A percentile compares a stretch with the other conserved stretches of the same genome.
phyloP scores from a whole-genome alignment of 345 rosid genomes.

The Arabidopsis arenosa region DNA sequence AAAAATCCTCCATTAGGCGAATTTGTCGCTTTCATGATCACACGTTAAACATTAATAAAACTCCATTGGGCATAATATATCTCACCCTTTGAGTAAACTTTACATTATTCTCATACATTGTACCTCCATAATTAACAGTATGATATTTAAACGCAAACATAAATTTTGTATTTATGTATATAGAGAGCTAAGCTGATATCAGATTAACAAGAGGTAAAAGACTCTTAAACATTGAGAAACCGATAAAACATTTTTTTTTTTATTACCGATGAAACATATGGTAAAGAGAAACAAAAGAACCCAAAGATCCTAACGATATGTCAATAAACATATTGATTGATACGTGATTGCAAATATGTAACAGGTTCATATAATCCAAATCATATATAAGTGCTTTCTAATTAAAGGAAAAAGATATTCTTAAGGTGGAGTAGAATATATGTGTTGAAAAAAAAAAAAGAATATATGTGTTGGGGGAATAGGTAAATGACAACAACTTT shows the following conservation, averaged over 20 bases:
- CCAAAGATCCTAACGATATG: not conserved
- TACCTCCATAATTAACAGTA: not conserved
- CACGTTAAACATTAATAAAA: not conserved
- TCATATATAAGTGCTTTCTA: not conserved
- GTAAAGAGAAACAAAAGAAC: not conserved
- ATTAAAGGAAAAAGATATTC: not conserved
- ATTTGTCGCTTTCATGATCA: slow-evolving; percentile 33
- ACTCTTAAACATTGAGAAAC: not conserved
- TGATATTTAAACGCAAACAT: not conserved
- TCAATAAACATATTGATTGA: not conserved
- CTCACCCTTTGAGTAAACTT: slow-evolving; percentile 22
- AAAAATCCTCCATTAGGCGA: not conserved
- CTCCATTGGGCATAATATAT: not conserved
- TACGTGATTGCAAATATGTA: not conserved
- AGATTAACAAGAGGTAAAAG: not conserved
- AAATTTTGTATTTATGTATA: too few relatives aligned
- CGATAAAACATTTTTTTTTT: too few relatives aligned
- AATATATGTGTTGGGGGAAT: slow-evolving; percentile 37
- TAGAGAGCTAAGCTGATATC: too few relatives aligned
- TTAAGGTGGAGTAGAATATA: not conserved
- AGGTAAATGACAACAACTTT: slow-evolving; percentile 38
- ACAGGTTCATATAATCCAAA: not conserved
- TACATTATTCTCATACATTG: not conserved
- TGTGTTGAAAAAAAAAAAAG: too few relatives aligned
- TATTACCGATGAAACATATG: not conserved